These are phyloP conservation scores for Globisporangium rhizosaccharum DNA, from an alignment of 352 stramenopile genomes.

Conservation along the genomic window DNA sequence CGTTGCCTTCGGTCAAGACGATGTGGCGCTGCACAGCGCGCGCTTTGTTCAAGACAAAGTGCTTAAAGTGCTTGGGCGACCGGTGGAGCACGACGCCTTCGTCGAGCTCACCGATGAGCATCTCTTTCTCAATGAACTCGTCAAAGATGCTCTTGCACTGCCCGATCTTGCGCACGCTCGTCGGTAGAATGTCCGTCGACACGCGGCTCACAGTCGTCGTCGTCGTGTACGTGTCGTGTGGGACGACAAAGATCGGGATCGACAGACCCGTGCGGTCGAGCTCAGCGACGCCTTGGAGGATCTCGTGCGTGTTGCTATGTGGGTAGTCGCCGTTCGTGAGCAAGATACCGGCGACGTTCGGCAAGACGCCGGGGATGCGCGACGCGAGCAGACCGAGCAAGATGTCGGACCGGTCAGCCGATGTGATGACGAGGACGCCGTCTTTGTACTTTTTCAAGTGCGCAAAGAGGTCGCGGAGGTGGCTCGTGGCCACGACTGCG, in stretches of 20 bases:
- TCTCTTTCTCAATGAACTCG: conserved; percentile 56
- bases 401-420: conserved; percentile 64
- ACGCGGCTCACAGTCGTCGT: conserved; percentile 48
- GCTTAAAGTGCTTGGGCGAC: conserved; percentile 81
- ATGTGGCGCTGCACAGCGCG: conserved; percentile 69
- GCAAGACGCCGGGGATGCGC: conserved; percentile 58
- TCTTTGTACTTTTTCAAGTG: conserved; percentile 80
- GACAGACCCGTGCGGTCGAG: conserved; percentile 61
- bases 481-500: conserved; percentile 58
- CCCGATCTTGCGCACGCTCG: conserved; percentile 64
- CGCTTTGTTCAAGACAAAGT: conserved; percentile 81
- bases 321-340: conserved; percentile 75
- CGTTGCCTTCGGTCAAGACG: conserved; percentile 78
- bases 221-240: conserved; percentile 60
- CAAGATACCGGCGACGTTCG: conserved; percentile 63
- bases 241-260: conserved; percentile 70
- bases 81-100: conserved; percentile 56
- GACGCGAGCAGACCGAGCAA: conserved; percentile 66
- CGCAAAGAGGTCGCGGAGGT: conserved; percentile 67
- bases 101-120: conserved; percentile 59
- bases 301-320: conserved; percentile 67
- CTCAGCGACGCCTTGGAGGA: conserved; percentile 59
- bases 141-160: conserved; percentile 64
- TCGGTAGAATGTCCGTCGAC: conserved; percentile 64
- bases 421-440: conserved; percentile 70